Conservation (phyloP, 306 rosid species). For the Lathyrus sativus region DNA sequence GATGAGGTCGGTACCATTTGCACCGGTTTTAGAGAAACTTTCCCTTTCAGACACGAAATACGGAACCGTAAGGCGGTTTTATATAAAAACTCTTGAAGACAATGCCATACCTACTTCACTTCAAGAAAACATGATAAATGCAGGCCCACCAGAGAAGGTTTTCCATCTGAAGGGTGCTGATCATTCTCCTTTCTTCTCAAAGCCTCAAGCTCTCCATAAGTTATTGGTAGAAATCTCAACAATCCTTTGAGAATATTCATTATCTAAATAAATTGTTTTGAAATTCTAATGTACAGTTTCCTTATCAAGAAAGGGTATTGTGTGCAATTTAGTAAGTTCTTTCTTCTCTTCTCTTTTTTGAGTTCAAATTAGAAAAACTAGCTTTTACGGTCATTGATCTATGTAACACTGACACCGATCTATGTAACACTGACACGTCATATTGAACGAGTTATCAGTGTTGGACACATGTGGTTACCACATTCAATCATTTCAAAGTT, state of each 20-base stretch:
- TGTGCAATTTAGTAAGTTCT: not conserved
- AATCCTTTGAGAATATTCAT: slow-evolving; percentile 42
- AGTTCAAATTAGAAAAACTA: not conserved
- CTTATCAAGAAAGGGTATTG: slow-evolving; percentile 17
- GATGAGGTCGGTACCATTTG: slow-evolving; percentile 86
- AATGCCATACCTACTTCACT: slow-evolving; percentile 73
- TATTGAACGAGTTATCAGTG: not conserved
- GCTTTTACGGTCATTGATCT: not conserved
- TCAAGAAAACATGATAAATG: slow-evolving; percentile 79
- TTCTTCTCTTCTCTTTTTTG: slow-evolving; percentile 5
- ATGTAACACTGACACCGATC: not conserved
- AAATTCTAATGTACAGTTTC: slow-evolving; percentile 41
- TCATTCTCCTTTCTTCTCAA: slow-evolving; percentile 96
- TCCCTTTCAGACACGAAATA: slow-evolving; percentile 73
- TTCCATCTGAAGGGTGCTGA: slow-evolving; percentile 81
- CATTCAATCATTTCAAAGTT: no score
- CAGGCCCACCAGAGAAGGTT: slow-evolving; percentile 74
- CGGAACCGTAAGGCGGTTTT: slow-evolving; percentile 81
- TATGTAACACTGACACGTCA: not conserved
- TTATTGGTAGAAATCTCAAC: slow-evolving; percentile 80
- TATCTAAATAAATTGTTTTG: slow-evolving; percentile 37
- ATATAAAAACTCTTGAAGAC: slow-evolving; percentile 85
- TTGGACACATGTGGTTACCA: not conserved
- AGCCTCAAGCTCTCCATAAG: slow-evolving; percentile 96
- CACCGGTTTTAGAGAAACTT: slow-evolving; percentile 83